Base-by-base conservation (phyloP, 2,329 filamentous ascomycete genomes). In the Cephalotrichum gorgonifer region DNA sequence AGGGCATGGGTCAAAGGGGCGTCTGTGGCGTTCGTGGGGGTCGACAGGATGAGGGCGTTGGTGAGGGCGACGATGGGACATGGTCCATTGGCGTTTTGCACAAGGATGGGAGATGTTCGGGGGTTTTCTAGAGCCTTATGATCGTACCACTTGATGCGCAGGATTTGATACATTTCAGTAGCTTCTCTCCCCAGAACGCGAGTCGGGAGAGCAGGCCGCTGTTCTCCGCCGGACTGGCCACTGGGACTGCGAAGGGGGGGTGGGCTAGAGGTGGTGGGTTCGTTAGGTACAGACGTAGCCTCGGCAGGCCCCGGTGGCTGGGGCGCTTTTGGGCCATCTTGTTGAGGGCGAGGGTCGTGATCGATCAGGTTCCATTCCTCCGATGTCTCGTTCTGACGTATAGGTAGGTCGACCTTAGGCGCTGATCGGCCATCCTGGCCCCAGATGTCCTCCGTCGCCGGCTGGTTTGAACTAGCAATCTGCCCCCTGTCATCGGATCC, bases 31-130 rank as follows among this genome's bases (percentile, higher is more conserved):
- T 79, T 74, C 3, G 81, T 72, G 1, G 85, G 83, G 0, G 89
- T 91, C 3, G 88, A 90, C 49, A 98, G 69, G 0, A 88, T 86
- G 15, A 98, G 73, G 1, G 90, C 90, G 62, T 98, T 98, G 51
- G 97, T 90, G 5, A 98, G 73, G 2, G 93, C 93, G 25, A 98
- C 79, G 14, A 98, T 69, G 1, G 93, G 93, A 64, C 93, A 98
- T 1, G 93, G 93, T 0, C 93, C 93, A 58, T 98, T 98, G 50
- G 84, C 81, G 57, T 96, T 97, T 60, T 98, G 91, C 3, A 94
- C 82, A 38, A 97, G 71, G 50, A 97, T 88, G 0, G 93, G 91
- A 1, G 88, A 91, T n/a, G 77, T 75, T 41, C 88, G 76, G 33
- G 87, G 73, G 48, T 79, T 79, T n/a, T 76, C 73, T 1, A 72